These are phyloP conservation scores for Saccharomycopsis hybrid DNA, from an alignment of 1,139 yeast species.

Conservation along the genomic window DNA sequence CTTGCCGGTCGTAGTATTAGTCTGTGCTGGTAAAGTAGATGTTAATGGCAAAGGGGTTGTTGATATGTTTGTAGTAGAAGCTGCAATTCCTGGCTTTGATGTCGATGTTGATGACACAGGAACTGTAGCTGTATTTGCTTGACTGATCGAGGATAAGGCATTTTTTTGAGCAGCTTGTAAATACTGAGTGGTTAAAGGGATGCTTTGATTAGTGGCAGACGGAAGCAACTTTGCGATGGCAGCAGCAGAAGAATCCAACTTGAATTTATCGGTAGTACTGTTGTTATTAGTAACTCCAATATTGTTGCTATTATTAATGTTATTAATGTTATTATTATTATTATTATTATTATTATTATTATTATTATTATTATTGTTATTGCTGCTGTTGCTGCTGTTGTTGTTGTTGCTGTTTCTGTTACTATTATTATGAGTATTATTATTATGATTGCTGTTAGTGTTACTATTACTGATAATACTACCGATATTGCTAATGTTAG, in stretches of 20 bases:
- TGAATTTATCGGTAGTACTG: too few species aligned
- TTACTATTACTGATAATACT: not conserved
- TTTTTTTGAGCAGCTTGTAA: too few species aligned
- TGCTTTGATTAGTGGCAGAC: too few species aligned
- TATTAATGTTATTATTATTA: too few species aligned
- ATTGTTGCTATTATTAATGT: too few species aligned
- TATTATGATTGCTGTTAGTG: not conserved
- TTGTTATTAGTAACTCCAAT: too few species aligned
- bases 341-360: too few species aligned
- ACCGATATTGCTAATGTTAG: not conserved
- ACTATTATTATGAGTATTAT: conserved; percentile 1
- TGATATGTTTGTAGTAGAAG: not conserved
- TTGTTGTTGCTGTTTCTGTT: conserved; percentile 24
- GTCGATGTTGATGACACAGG: too few species aligned
- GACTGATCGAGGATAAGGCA: not conserved
- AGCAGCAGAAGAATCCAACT: too few species aligned
- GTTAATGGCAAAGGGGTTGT: not conserved
- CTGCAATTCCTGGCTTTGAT: not conserved
- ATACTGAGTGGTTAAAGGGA: not conserved
- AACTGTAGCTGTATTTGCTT: too few species aligned
- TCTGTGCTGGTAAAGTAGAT: not conserved
- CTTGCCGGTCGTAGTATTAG: not conserved
- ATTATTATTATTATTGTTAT: too few species aligned
- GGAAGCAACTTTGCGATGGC: too few species aligned
- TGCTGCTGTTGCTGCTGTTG: conserved; percentile 28